phyloP scores from a whole-genome alignment of 441 rosid genomes.

The Arabidopsis hybrid region DNA sequence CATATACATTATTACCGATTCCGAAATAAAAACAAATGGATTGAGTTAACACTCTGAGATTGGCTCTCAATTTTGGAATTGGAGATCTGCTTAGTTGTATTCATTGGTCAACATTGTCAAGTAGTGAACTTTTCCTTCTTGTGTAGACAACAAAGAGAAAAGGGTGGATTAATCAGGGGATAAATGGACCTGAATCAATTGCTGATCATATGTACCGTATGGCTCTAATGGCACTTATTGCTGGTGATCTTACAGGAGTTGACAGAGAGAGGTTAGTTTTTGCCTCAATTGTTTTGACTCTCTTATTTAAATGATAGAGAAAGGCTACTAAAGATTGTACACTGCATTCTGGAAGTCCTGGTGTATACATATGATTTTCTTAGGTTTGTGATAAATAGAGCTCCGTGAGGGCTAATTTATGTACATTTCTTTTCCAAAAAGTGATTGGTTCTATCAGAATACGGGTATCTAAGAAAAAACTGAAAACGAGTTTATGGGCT shows the following conservation, averaged over 20 bases:
- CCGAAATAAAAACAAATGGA: neutral
- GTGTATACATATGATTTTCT: neutral
- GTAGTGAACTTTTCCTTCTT: conserved; percentile 1
- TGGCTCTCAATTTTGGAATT: conserved; percentile 12
- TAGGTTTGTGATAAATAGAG: neutral
- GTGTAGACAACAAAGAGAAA: conserved; percentile 72
- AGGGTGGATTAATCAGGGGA: conserved; percentile 80
- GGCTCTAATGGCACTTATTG: conserved; percentile 75
- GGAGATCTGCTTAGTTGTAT: neutral
- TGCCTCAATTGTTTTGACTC: neutral
- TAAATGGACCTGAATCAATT: conserved; percentile 69
- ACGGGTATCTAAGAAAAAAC: neutral
- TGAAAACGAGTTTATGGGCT: neutral
- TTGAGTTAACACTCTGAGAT: neutral
- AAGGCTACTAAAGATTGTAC: neutral
- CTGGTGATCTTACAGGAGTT: conserved; percentile 61
- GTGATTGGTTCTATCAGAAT: neutral
- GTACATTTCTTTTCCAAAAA: conserved; percentile 8
- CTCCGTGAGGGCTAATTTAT: neutral
- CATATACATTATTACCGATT: neutral
- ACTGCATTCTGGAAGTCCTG: neutral
- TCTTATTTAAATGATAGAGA: neutral
- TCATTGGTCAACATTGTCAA: conserved; percentile 10
- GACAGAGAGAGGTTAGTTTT: conserved; percentile 66
- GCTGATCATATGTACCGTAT: conserved; percentile 84